Base-by-base conservation (phyloP, 108 stramenopile genomes). In the Epipyxis sp. region DNA sequence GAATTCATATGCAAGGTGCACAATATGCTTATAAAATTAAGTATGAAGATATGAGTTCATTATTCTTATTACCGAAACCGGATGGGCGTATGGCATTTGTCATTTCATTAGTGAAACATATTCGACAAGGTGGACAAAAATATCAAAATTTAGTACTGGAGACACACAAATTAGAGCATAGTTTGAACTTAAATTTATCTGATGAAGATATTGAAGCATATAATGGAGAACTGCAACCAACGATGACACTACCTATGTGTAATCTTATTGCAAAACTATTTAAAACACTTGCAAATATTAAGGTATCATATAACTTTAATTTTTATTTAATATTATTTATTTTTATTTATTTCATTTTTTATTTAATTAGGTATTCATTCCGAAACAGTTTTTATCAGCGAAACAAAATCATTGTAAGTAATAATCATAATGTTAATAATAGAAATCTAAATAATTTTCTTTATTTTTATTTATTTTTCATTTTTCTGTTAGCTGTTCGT, bases 11-110 rank as follows among this genome's bases (percentile, higher is more conserved):
- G 77, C 40, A 13, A 13, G 61, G 65, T 40, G 40, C 69, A 90
- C 90, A 74, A 98, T 98, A 99, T 86, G 96, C 97, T 87, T 98
- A 95, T 93, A 96, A 97, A 80, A 95, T 99, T 82, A 88, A 89
- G 77, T 98, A 97, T 86, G 91, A 93, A 68, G 94, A 96, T 81
- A 95, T 99, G 54, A 92, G 90, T 62, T 84, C 95, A 34, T 80
- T 98, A 37, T 98, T 96, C 79, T 78, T 98, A 30, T 83, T 99
- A 81, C 94, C 94, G 50, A 93, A 92, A 82, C 94, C 94, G 54
- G 96, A 98, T 77, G 94, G 92, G 40, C 78, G 83, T 42, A 42
- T 42, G 37, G 83, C 77, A 37, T 95, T 99, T 84, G 96, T 99
- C 62, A 94, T 99, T 81, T 93, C 94, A 1, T 83, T 99, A 76